Evolutionary conservation across 2,329 filamentous ascomycete species (phyloP).

Genomic region (Fusarium piperis): DNA sequence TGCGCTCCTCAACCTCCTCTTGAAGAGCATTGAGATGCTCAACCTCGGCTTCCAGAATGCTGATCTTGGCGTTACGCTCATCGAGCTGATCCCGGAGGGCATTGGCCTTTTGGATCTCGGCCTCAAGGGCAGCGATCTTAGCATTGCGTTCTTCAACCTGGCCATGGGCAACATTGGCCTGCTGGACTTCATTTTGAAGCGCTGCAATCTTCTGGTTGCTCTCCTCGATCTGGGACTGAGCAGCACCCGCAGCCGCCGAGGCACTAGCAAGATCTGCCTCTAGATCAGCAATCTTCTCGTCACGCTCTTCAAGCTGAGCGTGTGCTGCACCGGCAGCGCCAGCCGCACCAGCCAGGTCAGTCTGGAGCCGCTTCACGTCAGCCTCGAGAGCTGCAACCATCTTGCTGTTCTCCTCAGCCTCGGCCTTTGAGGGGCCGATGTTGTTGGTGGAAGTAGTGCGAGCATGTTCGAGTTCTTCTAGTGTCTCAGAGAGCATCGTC

Average conservation of each 20-base stretch:
- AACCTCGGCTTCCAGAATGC: constrained; percentile 52
- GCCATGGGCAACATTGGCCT: constrained; percentile 15
- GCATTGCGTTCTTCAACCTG: constrained; percentile 35
- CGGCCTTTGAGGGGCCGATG: constrained; percentile 32
- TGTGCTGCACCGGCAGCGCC: constrained; percentile 38
- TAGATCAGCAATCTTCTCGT: constrained; percentile 53
- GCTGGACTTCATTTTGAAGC: constrained; percentile 47
- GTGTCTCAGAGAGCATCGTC: constrained; percentile 58
- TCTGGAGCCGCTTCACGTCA: constrained; percentile 47
- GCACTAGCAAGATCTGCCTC: constrained; percentile 43
- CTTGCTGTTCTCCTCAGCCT: constrained; percentile 48
- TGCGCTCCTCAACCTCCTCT: constrained; percentile 21
- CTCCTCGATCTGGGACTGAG: constrained; percentile 33
- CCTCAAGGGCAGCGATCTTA: constrained; percentile 31
- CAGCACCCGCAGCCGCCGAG: constrained; percentile 4
- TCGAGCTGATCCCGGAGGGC: constrained; percentile 6
- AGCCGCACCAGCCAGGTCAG: constrained; percentile 31
- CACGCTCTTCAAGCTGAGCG: constrained; percentile 47
- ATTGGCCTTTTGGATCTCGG: constrained; percentile 1
- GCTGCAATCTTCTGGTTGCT: constrained; percentile 34
- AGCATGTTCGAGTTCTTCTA: constrained; percentile 58
- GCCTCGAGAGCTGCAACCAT: constrained; percentile 53
- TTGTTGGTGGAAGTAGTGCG: constrained; percentile 34
- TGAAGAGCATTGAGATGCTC: constrained; percentile 15
- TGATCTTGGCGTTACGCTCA: constrained; percentile 55